Evolutionary conservation across 371 early-diverging fungal genomes (phyloP).

Genomic region (Zychaea mexicana): DNA sequence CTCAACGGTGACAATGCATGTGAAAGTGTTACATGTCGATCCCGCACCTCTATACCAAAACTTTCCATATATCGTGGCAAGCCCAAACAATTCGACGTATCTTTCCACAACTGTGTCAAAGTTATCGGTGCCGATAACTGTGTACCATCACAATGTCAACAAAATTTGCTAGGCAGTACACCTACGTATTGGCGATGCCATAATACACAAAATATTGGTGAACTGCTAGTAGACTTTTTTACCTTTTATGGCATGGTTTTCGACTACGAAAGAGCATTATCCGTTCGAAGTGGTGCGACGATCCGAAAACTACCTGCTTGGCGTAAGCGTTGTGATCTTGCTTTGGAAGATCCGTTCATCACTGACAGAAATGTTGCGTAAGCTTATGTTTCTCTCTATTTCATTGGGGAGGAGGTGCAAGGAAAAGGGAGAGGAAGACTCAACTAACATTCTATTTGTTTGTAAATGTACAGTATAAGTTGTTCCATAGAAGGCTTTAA

Average conservation of each 20-base stretch:
- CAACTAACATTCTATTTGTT: background rate
- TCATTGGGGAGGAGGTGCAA: too few relatives aligned
- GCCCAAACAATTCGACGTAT: background rate
- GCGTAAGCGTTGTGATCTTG: background rate
- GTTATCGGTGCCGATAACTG: background rate
- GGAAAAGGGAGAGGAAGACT: too few relatives aligned
- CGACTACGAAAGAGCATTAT: background rate
- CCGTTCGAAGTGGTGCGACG: background rate
- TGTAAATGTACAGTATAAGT: background rate
- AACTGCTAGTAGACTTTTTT: slow-evolving; percentile 11
- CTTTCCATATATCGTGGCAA: background rate
- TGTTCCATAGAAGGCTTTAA: background rate
- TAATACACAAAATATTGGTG: background rate
- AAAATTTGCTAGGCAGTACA: background rate
- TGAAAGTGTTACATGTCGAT: background rate
- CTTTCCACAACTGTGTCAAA: slow-evolving; percentile 10
- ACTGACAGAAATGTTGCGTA: slow-evolving; percentile 18
- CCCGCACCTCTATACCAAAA: background rate
- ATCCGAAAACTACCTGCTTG: background rate
- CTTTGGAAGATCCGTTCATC: slow-evolving; percentile 21
- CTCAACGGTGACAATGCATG: background rate
- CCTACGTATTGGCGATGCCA: background rate
- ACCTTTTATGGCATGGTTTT: background rate
- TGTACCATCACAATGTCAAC: background rate
- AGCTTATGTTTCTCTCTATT: background rate